Evolutionary conservation across 441 rosid genomes (phyloP).

Genomic region (Flueggea neowawraea): DNA sequence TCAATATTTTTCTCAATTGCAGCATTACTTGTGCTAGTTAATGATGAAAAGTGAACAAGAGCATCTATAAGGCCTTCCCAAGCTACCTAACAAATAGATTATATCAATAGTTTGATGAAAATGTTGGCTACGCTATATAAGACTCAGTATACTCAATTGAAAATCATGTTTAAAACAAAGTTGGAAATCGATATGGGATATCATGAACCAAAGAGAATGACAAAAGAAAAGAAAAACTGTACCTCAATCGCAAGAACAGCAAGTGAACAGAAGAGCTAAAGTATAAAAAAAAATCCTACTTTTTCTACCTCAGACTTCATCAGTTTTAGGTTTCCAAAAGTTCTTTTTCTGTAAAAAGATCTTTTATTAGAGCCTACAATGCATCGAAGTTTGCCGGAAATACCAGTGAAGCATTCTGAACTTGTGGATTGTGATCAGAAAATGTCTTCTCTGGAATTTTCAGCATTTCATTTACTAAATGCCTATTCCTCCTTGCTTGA

Average conservation of each 20-base stretch:
- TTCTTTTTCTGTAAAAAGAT: too few species aligned
- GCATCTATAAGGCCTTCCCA: slow-evolving; percentile 64
- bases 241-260: too few species aligned
- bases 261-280: too few species aligned
- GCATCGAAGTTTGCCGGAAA: background rate
- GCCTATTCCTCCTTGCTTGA: slow-evolving; percentile 36
- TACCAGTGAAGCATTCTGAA: slow-evolving; percentile 66
- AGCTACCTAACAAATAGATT: slow-evolving; percentile 39
- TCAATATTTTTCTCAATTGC: slow-evolving; percentile 18
- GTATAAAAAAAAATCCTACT: too few species aligned
- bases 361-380: background rate
- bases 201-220: too few species aligned
- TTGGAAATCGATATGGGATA: too few species aligned
- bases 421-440: slow-evolving; percentile 42
- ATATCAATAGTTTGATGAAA: background rate
- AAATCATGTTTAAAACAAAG: background rate
- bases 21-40: slow-evolving; percentile 14
- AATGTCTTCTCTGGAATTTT: slow-evolving; percentile 52
- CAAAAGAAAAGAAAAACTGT: too few species aligned
- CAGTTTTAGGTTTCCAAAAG: too few species aligned
- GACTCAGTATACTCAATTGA: background rate
- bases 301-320: too few species aligned
- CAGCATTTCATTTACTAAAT: slow-evolving; percentile 47
- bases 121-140: background rate
- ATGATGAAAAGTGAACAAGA: slow-evolving; percentile 22